These are phyloP conservation scores for Styphnolobium japonicum DNA, from an alignment of 306 rosid species.

Conservation along the genomic window DNA sequence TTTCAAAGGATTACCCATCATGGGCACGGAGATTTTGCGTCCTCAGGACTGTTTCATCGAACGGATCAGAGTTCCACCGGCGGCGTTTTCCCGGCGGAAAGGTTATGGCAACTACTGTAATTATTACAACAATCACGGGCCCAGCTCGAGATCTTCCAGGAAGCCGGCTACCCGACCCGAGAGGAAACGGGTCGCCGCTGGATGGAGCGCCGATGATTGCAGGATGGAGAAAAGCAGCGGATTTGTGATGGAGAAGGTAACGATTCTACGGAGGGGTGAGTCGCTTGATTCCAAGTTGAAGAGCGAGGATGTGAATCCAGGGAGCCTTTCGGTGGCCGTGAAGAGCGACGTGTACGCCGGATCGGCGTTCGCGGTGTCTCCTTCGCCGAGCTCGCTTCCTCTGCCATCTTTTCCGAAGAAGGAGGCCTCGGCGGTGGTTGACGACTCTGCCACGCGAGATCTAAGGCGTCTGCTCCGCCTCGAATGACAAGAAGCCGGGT, in stretches of 20 bases:
- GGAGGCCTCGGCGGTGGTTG: slow-evolving; percentile 33
- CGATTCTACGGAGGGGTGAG: slow-evolving; percentile 72
- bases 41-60: slow-evolving; percentile 69
- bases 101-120: slow-evolving; percentile 18
- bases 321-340: slow-evolving; percentile 23
- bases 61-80: slow-evolving; percentile 39
- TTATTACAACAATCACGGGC: slow-evolving; percentile 8
- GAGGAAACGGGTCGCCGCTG: slow-evolving; percentile 19
- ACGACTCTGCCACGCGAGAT: slow-evolving; percentile 76
- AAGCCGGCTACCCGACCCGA: slow-evolving; percentile 40
- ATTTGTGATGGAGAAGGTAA: slow-evolving; percentile 51
- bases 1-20: neutral
- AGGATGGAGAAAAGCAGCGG: slow-evolving; percentile 26
- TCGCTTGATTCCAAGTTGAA: slow-evolving; percentile 58
- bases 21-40: slow-evolving; percentile 78
- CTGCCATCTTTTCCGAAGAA: slow-evolving; percentile 71
- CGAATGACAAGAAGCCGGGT: slow-evolving; percentile 29
- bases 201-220: slow-evolving; percentile 50
- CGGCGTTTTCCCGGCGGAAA: slow-evolving; percentile 46
- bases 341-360: slow-evolving; percentile 76
- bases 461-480: slow-evolving; percentile 85
- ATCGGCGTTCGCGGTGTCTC: slow-evolving; percentile 73
- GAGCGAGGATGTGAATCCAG: slow-evolving; percentile 22
- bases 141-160: slow-evolving; percentile 42
- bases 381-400: slow-evolving; percentile 86